These are phyloP conservation scores for Cucurbita ficifolia DNA, from an alignment of 306 rosid genomes.

Conservation along the genomic window DNA sequence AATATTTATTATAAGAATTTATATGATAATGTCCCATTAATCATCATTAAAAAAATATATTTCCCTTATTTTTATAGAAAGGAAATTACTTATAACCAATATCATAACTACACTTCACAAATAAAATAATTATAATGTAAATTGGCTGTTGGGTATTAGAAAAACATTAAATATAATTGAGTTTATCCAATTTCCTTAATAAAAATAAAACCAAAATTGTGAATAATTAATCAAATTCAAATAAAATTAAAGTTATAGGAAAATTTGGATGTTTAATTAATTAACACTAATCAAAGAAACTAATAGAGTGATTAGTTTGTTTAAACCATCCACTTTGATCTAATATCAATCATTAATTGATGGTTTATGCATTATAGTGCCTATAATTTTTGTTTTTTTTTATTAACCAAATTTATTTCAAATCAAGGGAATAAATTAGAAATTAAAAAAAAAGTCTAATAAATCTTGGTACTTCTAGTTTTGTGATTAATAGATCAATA, in stretches of 20 bases:
- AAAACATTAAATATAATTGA: slow-evolving; percentile 2
- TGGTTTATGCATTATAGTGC: background rate
- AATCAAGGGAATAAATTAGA: too few relatives aligned
- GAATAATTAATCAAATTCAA: background rate
- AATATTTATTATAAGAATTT: background rate
- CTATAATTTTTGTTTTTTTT: too few relatives aligned
- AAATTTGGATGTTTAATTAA: background rate
- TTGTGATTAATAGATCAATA: too few relatives aligned
- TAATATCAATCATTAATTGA: background rate
- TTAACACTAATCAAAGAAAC: background rate
- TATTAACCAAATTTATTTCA: too few relatives aligned
- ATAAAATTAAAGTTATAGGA: background rate
- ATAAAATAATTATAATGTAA: background rate
- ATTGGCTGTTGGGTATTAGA: background rate
- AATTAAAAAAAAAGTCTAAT: too few relatives aligned
- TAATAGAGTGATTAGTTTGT: slow-evolving; percentile 4
- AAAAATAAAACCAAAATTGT: background rate
- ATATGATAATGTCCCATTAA: slow-evolving; percentile 1
- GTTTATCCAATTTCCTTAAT: background rate
- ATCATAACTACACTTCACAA: background rate
- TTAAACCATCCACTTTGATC: background rate
- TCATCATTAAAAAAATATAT: background rate
- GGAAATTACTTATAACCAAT: background rate
- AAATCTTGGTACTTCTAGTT: too few relatives aligned
- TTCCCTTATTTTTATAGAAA: background rate